These are phyloP conservation scores for Akanthomyces lecanii DNA, from an alignment of 2,329 filamentous ascomycete genomes.

Conservation along the genomic window DNA sequence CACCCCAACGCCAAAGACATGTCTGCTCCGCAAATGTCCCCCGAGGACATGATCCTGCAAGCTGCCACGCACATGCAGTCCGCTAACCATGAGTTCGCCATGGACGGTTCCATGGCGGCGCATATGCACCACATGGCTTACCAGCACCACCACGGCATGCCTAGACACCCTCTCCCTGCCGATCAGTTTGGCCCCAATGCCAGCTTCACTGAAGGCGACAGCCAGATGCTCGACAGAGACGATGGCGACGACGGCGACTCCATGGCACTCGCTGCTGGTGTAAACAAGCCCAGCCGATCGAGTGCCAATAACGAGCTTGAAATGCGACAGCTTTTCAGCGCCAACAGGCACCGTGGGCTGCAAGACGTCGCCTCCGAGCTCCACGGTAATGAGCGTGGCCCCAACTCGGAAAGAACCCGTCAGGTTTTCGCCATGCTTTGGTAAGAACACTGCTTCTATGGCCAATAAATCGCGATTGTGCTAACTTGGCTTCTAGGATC, in stretches of 20 bases:
- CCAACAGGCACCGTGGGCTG: slow-evolving; percentile 63
- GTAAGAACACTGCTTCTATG: slow-evolving; percentile 46
- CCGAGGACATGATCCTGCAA: slow-evolving; percentile 58
- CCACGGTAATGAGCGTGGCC: slow-evolving; percentile 73
- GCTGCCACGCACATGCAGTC: slow-evolving; percentile 53
- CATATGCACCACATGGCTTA: slow-evolving; percentile 42
- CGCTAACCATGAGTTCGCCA: slow-evolving; percentile 45
- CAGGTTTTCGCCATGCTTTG: slow-evolving; percentile 88
- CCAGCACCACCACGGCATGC: slow-evolving; percentile 32
- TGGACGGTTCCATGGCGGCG: slow-evolving; percentile 44
- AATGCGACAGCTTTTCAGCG: slow-evolving; percentile 69
- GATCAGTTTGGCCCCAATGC: slow-evolving; percentile 50
- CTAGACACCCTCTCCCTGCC: slow-evolving; percentile 49
- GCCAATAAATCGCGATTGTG: background rate
- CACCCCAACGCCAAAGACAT: slow-evolving; percentile 43
- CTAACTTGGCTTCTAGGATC: slow-evolving; percentile 50
- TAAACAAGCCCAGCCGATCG: slow-evolving; percentile 57
- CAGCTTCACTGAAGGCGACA: slow-evolving; percentile 55
- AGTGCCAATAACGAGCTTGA: slow-evolving; percentile 79
- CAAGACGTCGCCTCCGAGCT: slow-evolving; percentile 72
- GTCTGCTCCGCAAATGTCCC: slow-evolving; percentile 44
- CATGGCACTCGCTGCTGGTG: slow-evolving; percentile 39
- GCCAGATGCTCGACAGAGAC: slow-evolving; percentile 57
- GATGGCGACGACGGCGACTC: slow-evolving; percentile 56
- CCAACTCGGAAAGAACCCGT: slow-evolving; percentile 76